Evolutionary conservation across 2,329 filamentous ascomycete species (phyloP).

Genomic region (Phyllosticta paracitricarpa): DNA sequence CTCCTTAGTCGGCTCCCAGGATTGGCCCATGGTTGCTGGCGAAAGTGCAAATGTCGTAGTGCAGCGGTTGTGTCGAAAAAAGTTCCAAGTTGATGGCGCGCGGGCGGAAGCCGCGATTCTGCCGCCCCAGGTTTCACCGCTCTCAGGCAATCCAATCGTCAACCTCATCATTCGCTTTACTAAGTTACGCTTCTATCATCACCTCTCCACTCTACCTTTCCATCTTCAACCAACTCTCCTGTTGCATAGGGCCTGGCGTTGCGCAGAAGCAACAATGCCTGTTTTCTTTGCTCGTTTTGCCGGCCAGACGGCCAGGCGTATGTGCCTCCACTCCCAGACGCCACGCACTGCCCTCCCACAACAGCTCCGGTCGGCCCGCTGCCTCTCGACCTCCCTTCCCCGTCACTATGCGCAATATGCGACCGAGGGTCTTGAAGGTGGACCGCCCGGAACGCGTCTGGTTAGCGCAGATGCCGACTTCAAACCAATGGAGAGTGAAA

Average conservation of each 20-base stretch:
- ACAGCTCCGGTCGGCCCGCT: constrained; percentile 41
- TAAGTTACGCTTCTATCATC: neutral
- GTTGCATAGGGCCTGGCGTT: constrained; percentile 12
- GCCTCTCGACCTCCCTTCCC: constrained; percentile 55
- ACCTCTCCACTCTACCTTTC: constrained; percentile 10
- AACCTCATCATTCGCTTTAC: constrained; percentile 4
- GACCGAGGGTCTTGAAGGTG: constrained; percentile 43
- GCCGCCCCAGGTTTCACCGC: neutral
- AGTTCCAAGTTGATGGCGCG: constrained; percentile 3
- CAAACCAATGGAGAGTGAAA: constrained; percentile 35
- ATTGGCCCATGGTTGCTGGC: constrained; percentile 31
- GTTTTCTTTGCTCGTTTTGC: constrained; percentile 62
- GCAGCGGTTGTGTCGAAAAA: constrained; percentile 13
- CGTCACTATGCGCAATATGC: constrained; percentile 53
- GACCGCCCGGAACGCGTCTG: constrained; percentile 1
- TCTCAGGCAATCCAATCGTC: constrained; percentile 3
- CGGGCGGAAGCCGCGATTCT: neutral
- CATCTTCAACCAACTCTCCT: neutral
- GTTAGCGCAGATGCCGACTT: constrained; percentile 51
- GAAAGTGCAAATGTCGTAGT: constrained; percentile 9
- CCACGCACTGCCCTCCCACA: constrained; percentile 29
- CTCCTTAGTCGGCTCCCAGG: constrained; percentile 27
- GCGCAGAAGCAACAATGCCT: constrained; percentile 48
- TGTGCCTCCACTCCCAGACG: constrained; percentile 48
- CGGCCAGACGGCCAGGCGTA: constrained; percentile 58